These are phyloP conservation scores for Skeletonema potamos DNA, from an alignment of 108 stramenopile species.

Conservation along the genomic window DNA sequence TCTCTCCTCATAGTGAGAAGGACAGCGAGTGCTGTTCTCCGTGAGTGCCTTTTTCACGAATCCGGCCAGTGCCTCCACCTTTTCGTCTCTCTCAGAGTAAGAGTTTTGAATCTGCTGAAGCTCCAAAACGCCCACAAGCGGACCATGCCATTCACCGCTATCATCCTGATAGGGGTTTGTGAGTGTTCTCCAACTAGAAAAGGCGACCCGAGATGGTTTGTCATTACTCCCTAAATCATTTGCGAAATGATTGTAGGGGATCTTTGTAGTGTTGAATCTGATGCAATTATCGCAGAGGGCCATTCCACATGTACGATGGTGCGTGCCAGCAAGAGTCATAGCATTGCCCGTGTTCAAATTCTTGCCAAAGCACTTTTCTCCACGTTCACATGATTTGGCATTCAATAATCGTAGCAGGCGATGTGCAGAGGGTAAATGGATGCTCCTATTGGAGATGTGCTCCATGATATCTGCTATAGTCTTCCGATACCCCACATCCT, in stretches of 20 bases:
- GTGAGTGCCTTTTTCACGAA: conserved; percentile 10
- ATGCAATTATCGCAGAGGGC: conserved; percentile 44
- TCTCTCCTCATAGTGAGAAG: conserved; percentile 24
- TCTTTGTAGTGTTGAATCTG: conserved; percentile 36
- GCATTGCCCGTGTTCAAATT: conserved; percentile 32
- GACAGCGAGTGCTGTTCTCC: conserved; percentile 7
- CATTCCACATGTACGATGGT: conserved; percentile 29
- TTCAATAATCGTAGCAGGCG: conserved; percentile 36
- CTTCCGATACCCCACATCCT: conserved; percentile 21
- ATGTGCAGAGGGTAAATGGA: conserved; percentile 37
- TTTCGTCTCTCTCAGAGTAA: conserved; percentile 19
- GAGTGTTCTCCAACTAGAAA: conserved; percentile 34
- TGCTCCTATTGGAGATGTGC: conserved; percentile 30
- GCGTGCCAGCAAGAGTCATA: conserved; percentile 8
- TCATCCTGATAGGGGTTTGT: conserved; percentile 28
- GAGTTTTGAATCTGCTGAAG: conserved; percentile 43
- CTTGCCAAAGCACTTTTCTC: conserved; percentile 43
- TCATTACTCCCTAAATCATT: not conserved
- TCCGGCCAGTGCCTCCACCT: conserved; percentile 11
- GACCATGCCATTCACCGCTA: conserved; percentile 25
- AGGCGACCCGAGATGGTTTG: conserved; percentile 11
- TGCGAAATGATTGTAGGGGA: conserved; percentile 25
- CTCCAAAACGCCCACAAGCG: conserved; percentile 21
- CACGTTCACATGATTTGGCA: conserved; percentile 40
- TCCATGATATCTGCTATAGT: conserved; percentile 28